A percentile compares a stretch with the other conserved stretches of the same genome.
Evolutionary conservation across 352 stramenopile genomes (phyloP).

Genomic region (Phytophthora pinifolia): DNA sequence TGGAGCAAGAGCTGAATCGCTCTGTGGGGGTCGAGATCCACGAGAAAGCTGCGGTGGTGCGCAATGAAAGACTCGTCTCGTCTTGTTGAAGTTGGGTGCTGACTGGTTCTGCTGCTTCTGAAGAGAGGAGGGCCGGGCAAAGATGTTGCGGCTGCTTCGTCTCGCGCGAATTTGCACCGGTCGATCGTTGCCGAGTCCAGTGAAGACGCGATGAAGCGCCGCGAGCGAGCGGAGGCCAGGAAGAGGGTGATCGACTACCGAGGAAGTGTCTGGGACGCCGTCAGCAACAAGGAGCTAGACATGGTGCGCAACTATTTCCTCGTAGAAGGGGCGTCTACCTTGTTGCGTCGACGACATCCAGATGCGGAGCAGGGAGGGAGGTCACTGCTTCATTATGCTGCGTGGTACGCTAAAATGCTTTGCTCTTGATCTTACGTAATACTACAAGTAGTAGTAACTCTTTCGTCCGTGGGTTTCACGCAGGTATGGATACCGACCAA

Average conservation of each 20-base stretch:
- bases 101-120: not conserved
- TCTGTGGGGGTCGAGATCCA: constrained; percentile 9
- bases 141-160: not conserved
- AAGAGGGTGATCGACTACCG: constrained; percentile 57
- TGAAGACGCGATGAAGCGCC: constrained; percentile 36
- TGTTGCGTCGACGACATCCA: constrained; percentile 48
- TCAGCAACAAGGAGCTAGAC: constrained; percentile 39
- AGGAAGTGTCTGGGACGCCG: constrained; percentile 58
- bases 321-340: constrained; percentile 48
- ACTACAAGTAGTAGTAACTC: too few species aligned
- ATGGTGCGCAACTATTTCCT: constrained; percentile 67
- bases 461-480: not conserved
- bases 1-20: constrained; percentile 13
- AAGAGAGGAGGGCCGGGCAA: constrained; percentile 8
- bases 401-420: constrained; percentile 37
- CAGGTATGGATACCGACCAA: constrained; percentile 35
- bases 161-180: constrained; percentile 5
- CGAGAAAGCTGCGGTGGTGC: constrained; percentile 9
- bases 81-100: not conserved
- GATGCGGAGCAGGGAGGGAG: constrained; percentile 49
- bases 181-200: constrained; percentile 6
- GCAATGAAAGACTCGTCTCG: not conserved
- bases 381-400: constrained; percentile 63
- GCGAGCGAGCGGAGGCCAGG: constrained; percentile 53
- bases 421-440: not conserved